phyloP scores from a whole-genome alignment of 176 grass and related monocot species.

The Carex cristatella region DNA sequence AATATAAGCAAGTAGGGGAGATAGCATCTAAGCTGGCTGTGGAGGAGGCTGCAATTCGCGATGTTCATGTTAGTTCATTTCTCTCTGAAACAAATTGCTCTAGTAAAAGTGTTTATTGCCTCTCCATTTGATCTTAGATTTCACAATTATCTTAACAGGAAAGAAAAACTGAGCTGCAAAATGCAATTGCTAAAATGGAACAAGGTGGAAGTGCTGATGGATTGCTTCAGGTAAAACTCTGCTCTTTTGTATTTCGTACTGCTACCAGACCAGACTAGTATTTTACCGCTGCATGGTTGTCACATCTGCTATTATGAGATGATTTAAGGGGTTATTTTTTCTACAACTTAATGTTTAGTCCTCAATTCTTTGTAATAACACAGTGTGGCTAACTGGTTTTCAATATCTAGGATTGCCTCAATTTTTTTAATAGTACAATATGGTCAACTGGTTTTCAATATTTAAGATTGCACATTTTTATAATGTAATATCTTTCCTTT shows the following conservation, averaged over 20 bases:
- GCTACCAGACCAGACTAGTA: neutral
- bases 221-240: conserved; percentile 73
- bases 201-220: conserved; percentile 97
- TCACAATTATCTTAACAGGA: conserved; percentile 48
- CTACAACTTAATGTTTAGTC: neutral
- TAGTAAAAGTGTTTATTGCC: neutral
- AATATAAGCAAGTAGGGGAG: conserved; percentile 96
- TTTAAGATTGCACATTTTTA: neutral
- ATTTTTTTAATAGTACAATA: neutral
- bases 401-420: neutral
- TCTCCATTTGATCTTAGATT: neutral
- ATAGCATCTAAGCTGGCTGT: conserved; percentile 87
- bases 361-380: neutral
- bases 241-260: neutral
- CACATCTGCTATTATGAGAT: neutral
- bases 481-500: conserved; percentile 8
- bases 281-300: neutral
- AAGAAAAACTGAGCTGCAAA: conserved; percentile 88
- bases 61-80: conserved; percentile 63
- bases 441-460: neutral
- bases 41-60: conserved; percentile 72
- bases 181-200: conserved; percentile 95
- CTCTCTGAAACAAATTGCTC: conserved; percentile 5
- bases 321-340: conserved; percentile 11
- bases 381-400: neutral